Percentiles rank a stretch among this genome's conserved stretches.
Evolutionary conservation across 345 rosid genomes (phyloP).

Genomic region (Punica granatum): DNA sequence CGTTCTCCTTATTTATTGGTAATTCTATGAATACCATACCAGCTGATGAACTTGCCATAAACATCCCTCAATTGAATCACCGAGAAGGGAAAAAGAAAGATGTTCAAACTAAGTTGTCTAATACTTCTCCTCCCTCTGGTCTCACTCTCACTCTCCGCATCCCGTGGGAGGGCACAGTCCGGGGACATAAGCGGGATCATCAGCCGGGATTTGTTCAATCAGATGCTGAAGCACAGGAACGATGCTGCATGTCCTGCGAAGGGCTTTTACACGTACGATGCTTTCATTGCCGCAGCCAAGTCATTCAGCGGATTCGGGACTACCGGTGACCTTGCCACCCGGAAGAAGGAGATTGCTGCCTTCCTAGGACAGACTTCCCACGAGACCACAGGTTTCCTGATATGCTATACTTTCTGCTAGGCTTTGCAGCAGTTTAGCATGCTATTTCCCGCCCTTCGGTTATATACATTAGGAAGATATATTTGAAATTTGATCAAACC

Average conservation of each 20-base stretch:
- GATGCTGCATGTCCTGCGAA: constrained; percentile 14
- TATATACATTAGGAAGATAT: too few species aligned
- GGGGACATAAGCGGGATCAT: constrained; percentile 10
- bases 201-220: constrained; percentile 9
- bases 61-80: background rate
- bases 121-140: background rate
- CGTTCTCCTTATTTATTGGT: too few species aligned
- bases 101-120: background rate
- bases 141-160: background rate
- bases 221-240: constrained; percentile 17
- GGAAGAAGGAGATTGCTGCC: constrained; percentile 17
- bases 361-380: constrained; percentile 18
- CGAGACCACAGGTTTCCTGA: constrained; percentile 15
- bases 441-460: too few species aligned
- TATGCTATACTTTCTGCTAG: background rate
- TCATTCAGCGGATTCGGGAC: constrained; percentile 11
- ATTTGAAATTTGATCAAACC: too few species aligned
- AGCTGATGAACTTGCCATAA: background rate
- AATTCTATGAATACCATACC: background rate
- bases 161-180: background rate
- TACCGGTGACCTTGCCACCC: constrained; percentile 12
- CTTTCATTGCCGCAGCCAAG: constrained; percentile 12
- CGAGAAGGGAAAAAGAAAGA: background rate
- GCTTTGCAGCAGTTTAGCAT: background rate
- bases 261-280: constrained; percentile 16